Base-by-base conservation (phyloP, 345 rosid genomes). In the Eutrema yunnanense region DNA sequence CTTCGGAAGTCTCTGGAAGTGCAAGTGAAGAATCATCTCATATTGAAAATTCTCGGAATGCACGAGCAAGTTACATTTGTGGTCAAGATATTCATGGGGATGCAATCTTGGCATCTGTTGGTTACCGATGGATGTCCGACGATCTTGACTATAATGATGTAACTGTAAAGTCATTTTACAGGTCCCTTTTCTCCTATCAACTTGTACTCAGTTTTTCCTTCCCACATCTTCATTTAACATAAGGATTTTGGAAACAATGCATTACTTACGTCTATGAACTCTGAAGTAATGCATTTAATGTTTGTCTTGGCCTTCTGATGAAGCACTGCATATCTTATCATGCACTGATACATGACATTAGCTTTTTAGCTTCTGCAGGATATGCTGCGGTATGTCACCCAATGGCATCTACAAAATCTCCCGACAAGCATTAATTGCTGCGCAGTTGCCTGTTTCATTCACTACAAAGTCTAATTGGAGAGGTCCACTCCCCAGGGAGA, bases 101-200 rank as follows among this genome's bases (percentile, higher is more conserved):
- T 86, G 91, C 98, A 73, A 78, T 94, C 73, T 81, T 94, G 90
- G 95, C 97, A 68, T 89, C 95, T 26, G 62, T 94, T 82, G 96
- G 97, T 55, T 91, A 88, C 83, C 73, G 80, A 40, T 84, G 97
- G 98, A 89, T 82, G 78, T 82, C 91, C 14, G 74, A 78, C 44
- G 82, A 83, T 52, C 89, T 94, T 79, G 86, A 82, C 71, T 74
- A 78, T 67, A 92, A 86, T 78, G 88, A 89, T 79, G 51, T 89
- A 61, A 82, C 85, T 27, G 59, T 86, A 53, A 85, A 86, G 42
- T 84, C 90, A 65, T 89, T 88, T 76, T 84, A 86, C 91, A 94
- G 96, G 98, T 94, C 54, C 50, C 55, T 76, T 76, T 51, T 14
- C 61, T 44, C 12, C 51, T 56, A 2, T 60, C 65, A 46, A 38